phyloP scores from a whole-genome alignment of 306 rosid genomes.

The Prunus salicina region DNA sequence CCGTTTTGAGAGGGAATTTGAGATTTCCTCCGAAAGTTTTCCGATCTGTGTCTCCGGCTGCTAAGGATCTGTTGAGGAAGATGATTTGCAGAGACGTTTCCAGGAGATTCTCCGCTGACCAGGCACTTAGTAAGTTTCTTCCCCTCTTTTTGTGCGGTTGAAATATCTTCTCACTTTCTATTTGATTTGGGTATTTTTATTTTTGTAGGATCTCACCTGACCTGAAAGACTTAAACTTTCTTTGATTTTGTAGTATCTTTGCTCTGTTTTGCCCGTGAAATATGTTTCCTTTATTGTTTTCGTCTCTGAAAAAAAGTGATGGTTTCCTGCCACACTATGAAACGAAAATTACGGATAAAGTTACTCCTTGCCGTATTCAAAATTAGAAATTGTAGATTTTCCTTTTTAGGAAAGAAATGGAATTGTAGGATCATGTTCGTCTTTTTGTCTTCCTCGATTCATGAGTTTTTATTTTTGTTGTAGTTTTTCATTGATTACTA shows the following conservation, averaged over 20 bases:
- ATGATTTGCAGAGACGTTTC: slow-evolving; percentile 68
- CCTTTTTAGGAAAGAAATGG: too few species aligned
- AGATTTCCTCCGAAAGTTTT: slow-evolving; percentile 67
- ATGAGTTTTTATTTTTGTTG: background rate
- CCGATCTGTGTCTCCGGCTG: slow-evolving; percentile 53
- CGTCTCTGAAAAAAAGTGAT: background rate
- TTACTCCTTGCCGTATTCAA: background rate
- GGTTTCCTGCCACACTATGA: background rate
- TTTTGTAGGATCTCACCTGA: too few species aligned
- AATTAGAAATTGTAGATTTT: too few species aligned
- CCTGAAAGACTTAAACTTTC: too few species aligned
- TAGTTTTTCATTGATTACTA: background rate
- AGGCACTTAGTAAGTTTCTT: slow-evolving; percentile 58
- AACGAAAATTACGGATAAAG: background rate
- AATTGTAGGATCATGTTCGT: too few species aligned
- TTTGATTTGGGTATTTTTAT: too few species aligned
- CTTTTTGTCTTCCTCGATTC: background rate
- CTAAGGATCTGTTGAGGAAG: slow-evolving; percentile 76
- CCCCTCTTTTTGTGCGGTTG: too few species aligned
- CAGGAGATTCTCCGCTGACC: slow-evolving; percentile 58
- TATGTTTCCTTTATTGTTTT: too few species aligned
- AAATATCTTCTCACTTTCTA: background rate
- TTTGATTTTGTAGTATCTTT: background rate
- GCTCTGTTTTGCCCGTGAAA: too few species aligned
- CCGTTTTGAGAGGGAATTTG: slow-evolving; percentile 63